phyloP scores from a whole-genome alignment of 495 filamentous ascomycete species.

The Hypoxylon intermedium region DNA sequence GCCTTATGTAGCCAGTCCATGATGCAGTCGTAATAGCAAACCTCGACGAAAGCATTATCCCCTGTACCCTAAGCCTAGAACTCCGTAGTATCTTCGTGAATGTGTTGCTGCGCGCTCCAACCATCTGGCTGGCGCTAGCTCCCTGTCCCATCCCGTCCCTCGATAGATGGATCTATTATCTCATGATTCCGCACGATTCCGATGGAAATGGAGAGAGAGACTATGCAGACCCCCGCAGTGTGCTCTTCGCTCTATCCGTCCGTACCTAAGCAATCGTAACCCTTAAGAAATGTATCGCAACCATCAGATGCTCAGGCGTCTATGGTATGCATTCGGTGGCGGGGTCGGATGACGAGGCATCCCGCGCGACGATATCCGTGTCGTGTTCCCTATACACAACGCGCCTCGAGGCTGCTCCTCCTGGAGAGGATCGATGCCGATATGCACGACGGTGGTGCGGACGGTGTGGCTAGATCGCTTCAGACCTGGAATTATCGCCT shows the following conservation, averaged over 20 bases:
- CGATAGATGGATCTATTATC: too few species aligned
- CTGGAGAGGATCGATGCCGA: slow-evolving; percentile 13
- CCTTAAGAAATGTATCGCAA: background rate
- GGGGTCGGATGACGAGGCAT: slow-evolving; percentile 23
- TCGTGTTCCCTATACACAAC: background rate
- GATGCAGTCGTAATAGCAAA: too few species aligned
- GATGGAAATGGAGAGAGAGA: too few species aligned
- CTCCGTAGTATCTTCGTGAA: too few species aligned
- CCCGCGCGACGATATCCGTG: background rate
- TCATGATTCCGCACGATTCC: too few species aligned
- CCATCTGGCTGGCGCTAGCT: too few species aligned
- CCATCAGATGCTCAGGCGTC: slow-evolving; percentile 29
- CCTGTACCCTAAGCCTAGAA: too few species aligned
- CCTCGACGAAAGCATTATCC: too few species aligned
- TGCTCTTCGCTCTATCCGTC: slow-evolving; percentile 6
- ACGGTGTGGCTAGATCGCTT: slow-evolving; percentile 20
- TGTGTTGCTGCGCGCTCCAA: too few species aligned
- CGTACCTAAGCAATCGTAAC: background rate
- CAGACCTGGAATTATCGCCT: slow-evolving; percentile 26
- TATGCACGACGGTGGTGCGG: slow-evolving; percentile 21
- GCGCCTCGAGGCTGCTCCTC: background rate
- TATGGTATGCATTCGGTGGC: slow-evolving; percentile 17
- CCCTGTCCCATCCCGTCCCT: too few species aligned
- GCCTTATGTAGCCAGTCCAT: background rate
- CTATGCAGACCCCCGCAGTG: too few species aligned